A percentile compares a stretch with the other conserved stretches of the same genome.
These are phyloP conservation scores for Clonostachys rosea DNA, from an alignment of 2,329 filamentous ascomycete species.

Conservation along the genomic window DNA sequence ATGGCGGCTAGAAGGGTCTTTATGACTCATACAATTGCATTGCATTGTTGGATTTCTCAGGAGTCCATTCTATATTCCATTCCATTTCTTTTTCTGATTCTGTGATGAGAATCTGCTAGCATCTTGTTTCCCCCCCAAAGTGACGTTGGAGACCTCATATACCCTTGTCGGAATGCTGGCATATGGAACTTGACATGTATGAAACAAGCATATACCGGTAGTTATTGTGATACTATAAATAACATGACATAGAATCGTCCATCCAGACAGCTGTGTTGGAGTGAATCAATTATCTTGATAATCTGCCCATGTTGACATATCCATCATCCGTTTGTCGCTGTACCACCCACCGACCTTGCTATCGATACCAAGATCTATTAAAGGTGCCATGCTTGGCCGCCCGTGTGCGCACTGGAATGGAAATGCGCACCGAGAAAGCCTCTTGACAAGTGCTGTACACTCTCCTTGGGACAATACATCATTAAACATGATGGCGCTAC, in stretches of 20 bases:
- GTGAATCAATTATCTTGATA: too few species aligned
- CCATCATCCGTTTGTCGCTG: slow-evolving; percentile 4
- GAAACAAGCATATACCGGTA: too few species aligned
- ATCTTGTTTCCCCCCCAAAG: too few species aligned
- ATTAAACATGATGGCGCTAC: slow-evolving; percentile 85
- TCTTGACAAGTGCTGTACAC: slow-evolving; percentile 51
- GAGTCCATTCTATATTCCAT: not conserved
- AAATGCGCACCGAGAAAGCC: slow-evolving; percentile 60
- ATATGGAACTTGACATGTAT: too few species aligned
- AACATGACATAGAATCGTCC: too few species aligned
- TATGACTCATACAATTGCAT: too few species aligned
- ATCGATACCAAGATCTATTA: slow-evolving; percentile 44
- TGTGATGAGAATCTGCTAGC: too few species aligned
- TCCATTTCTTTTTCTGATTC: slow-evolving; percentile 14
- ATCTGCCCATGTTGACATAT: not conserved
- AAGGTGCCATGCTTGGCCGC: slow-evolving; percentile 58
- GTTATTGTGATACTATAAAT: not conserved
- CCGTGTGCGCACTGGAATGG: slow-evolving; percentile 86
- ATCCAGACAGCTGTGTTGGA: too few species aligned
- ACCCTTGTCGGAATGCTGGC: too few species aligned
- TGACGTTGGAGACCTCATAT: too few species aligned
- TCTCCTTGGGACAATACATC: slow-evolving; percentile 55
- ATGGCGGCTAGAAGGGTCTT: too few species aligned
- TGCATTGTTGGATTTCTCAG: too few species aligned
- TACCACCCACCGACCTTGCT: slow-evolving; percentile 16